These are phyloP conservation scores for Talaromyces sp. DNA, from an alignment of 2,329 filamentous ascomycete genomes.

Conservation along the genomic window DNA sequence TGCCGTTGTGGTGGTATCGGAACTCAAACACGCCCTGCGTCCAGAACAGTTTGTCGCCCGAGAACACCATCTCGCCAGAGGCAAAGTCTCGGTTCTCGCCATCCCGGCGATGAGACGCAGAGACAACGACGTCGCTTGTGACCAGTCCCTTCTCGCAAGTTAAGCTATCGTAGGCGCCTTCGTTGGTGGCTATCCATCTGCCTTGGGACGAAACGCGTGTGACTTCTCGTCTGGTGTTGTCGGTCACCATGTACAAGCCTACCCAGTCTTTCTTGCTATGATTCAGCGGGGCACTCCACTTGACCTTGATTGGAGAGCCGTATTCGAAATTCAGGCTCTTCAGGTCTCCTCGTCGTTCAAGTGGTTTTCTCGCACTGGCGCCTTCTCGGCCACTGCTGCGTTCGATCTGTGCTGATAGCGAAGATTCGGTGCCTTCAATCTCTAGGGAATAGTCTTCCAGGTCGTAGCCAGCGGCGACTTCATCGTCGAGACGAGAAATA, in stretches of 20 bases:
- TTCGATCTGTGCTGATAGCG: slow-evolving; percentile 49
- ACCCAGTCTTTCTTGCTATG: slow-evolving; percentile 94
- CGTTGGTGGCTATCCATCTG: slow-evolving; percentile 78
- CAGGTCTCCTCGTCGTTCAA: slow-evolving; percentile 54
- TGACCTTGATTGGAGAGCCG: slow-evolving; percentile 80
- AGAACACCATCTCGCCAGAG: slow-evolving; percentile 77
- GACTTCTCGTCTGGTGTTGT: slow-evolving; percentile 78
- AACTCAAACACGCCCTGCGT: slow-evolving; percentile 94
- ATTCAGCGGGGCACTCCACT: slow-evolving; percentile 81
- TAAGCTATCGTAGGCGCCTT: slow-evolving; percentile 67
- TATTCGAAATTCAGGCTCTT: slow-evolving; percentile 81
- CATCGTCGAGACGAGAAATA: slow-evolving; percentile 70
- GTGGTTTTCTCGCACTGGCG: slow-evolving; percentile 60
- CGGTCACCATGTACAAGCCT: slow-evolving; percentile 90
- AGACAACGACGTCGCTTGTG: slow-evolving; percentile 57
- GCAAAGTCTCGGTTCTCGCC: slow-evolving; percentile 54
- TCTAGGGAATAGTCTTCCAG: slow-evolving; percentile 72
- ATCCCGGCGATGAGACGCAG: slow-evolving; percentile 37
- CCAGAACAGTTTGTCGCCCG: slow-evolving; percentile 95
- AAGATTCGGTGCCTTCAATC: slow-evolving; percentile 61
- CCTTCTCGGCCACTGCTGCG: slow-evolving; percentile 68
- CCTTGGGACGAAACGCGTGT: slow-evolving; percentile 82
- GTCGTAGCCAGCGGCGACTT: slow-evolving; percentile 67
- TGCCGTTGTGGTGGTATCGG: slow-evolving; percentile 89
- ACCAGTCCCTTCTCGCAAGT: slow-evolving; percentile 73